Evolutionary conservation across 768 basidiomycete species (phyloP).

Genomic region (Rhodotorula diobovata): DNA sequence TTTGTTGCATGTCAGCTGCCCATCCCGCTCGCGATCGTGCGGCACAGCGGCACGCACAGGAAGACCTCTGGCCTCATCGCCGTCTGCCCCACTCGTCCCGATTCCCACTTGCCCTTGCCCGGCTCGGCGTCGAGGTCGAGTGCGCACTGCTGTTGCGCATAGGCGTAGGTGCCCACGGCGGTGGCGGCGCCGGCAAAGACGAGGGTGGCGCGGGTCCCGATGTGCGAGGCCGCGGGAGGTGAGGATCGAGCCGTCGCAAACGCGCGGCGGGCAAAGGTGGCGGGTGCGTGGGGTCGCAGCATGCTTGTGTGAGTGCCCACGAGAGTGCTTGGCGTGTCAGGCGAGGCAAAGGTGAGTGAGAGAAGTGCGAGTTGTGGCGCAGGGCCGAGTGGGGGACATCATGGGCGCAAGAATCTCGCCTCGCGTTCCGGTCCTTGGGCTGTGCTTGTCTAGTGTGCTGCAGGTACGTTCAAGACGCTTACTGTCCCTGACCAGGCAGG

Average conservation of each 20-base stretch:
- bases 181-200: too few species aligned
- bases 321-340: too few species aligned
- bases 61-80: not conserved
- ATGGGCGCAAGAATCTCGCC: too few species aligned
- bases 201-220: not conserved
- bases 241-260: not conserved
- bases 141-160: not conserved
- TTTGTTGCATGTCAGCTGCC: not conserved
- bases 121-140: constrained; percentile 2
- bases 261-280: too few species aligned
- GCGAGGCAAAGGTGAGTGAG: too few species aligned
- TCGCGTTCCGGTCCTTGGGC: too few species aligned
- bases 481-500: too few species aligned
- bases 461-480: too few species aligned
- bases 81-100: not conserved
- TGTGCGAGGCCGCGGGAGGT: not conserved
- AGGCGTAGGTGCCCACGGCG: not conserved
- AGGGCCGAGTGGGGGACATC: too few species aligned
- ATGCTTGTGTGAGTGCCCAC: not conserved
- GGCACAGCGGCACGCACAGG: not conserved
- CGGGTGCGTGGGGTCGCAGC: not conserved
- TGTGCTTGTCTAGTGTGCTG: too few species aligned
- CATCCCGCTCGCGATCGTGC: not conserved
- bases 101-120: not conserved
- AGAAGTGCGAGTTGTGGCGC: too few species aligned